Evolutionary conservation across 2,329 filamentous ascomycete species (phyloP).

Genomic region (Paecilomyces formosus): DNA sequence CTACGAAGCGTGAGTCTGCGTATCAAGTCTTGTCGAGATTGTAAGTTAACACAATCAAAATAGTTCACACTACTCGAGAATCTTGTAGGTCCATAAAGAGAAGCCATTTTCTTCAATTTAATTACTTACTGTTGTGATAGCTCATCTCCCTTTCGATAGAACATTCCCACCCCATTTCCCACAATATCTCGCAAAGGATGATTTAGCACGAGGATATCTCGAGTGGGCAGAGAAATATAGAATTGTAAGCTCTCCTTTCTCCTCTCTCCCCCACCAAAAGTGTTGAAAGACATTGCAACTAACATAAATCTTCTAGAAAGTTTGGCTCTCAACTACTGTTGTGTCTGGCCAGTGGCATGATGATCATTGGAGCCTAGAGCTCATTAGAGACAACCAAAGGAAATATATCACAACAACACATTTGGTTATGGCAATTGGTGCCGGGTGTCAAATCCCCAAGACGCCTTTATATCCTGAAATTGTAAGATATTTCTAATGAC

Average conservation of each 20-base stretch:
- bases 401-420: slow-evolving; percentile 14
- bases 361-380: slow-evolving; percentile 29
- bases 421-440: slow-evolving; percentile 26
- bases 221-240: slow-evolving; percentile 14
- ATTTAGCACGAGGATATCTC: slow-evolving; percentile 14
- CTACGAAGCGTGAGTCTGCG: slow-evolving; percentile 21
- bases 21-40: background rate
- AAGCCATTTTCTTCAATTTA: too few species aligned
- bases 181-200: slow-evolving; percentile 13
- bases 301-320: slow-evolving; percentile 17
- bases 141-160: slow-evolving; percentile 19
- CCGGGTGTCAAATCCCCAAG: slow-evolving; percentile 19
- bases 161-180: slow-evolving; percentile 15
- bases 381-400: slow-evolving; percentile 12
- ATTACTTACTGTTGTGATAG: too few species aligned
- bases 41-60: too few species aligned
- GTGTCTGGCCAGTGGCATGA: slow-evolving; percentile 33
- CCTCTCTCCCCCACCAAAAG: background rate
- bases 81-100: too few species aligned
- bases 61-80: too few species aligned
- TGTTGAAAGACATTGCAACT: background rate
- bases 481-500: slow-evolving; percentile 1
- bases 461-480: slow-evolving; percentile 14
- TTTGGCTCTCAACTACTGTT: slow-evolving; percentile 30
- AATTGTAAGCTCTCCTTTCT: slow-evolving; percentile 11